phyloP scores from a whole-genome alignment of 176 grass and related monocot genomes.

The Raddia guianensis region DNA sequence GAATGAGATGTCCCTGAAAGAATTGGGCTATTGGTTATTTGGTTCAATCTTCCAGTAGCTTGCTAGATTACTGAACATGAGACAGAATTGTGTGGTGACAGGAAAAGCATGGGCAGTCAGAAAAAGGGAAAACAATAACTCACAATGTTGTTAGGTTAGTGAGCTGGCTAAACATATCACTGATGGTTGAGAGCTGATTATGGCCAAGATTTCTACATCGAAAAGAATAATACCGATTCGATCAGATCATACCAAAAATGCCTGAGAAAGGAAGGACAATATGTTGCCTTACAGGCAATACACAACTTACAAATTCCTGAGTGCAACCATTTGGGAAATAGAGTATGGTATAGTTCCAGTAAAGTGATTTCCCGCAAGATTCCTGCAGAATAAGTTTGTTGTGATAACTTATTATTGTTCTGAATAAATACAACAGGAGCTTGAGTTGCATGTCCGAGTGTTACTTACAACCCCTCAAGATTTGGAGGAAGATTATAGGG shows the following conservation, averaged over 20 bases:
- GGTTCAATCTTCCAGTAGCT: conserved; percentile 22
- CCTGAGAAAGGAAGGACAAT: neutral
- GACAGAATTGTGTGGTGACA: neutral
- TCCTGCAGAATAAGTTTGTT: conserved; percentile 55
- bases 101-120: conserved; percentile 8
- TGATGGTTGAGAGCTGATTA: conserved; percentile 70
- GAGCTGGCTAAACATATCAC: conserved; percentile 65
- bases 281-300: neutral
- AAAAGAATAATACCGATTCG: conserved; percentile 14
- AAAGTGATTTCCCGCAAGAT: conserved; percentile 80
- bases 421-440: neutral
- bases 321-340: conserved; percentile 64
- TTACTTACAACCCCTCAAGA: conserved; percentile 74
- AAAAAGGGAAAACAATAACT: conserved; percentile 46
- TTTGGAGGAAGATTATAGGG: conserved; percentile 92
- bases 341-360: conserved; percentile 68
- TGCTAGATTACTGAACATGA: neutral
- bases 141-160: conserved; percentile 72
- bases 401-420: conserved; percentile 19
- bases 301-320: conserved; percentile 69
- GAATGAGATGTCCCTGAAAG: conserved; percentile 76
- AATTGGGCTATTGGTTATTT: conserved; percentile 34
- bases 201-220: conserved; percentile 75
- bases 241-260: conserved; percentile 30
- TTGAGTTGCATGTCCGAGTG: neutral